Conservation (phyloP, 805 yeast genomes). For the Candida ortonii region DNA sequence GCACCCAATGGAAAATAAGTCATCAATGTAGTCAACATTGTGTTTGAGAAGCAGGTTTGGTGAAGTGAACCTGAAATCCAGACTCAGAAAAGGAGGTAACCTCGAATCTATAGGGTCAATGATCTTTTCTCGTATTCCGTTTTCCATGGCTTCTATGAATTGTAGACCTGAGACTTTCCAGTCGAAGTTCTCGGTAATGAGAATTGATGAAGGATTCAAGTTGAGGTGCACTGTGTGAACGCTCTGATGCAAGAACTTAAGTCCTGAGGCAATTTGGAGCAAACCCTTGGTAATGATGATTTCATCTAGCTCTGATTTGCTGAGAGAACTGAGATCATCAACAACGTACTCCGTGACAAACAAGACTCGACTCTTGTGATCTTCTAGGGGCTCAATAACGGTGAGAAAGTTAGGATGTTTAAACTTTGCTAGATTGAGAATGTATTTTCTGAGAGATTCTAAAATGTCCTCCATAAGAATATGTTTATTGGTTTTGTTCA, state of each 20-base stretch:
- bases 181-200: conserved; percentile 80
- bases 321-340: conserved; percentile 29
- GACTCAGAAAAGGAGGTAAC: conserved; percentile 67
- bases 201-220: conserved; percentile 71
- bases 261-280: conserved; percentile 69
- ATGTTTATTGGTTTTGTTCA: conserved; percentile 47
- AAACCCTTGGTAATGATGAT: conserved; percentile 74
- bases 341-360: conserved; percentile 83
- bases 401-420: conserved; percentile 88
- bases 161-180: conserved; percentile 88
- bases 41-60: conserved; percentile 78
- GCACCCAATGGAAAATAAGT: conserved; percentile 81
- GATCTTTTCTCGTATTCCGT: conserved; percentile 52
- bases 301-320: conserved; percentile 58
- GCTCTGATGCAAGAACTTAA: conserved; percentile 77
- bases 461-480: conserved; percentile 58
- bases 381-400: conserved; percentile 86
- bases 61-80: conserved; percentile 72
- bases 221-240: conserved; percentile 76
- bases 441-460: conserved; percentile 63
- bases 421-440: conserved; percentile 68
- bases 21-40: conserved; percentile 63
- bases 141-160: conserved; percentile 44
- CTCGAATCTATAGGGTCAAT: conserved; percentile 73
- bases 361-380: conserved; percentile 68